phyloP scores from a whole-genome alignment of 2,329 filamentous ascomycete species.

The Aspergillus flavus region DNA sequence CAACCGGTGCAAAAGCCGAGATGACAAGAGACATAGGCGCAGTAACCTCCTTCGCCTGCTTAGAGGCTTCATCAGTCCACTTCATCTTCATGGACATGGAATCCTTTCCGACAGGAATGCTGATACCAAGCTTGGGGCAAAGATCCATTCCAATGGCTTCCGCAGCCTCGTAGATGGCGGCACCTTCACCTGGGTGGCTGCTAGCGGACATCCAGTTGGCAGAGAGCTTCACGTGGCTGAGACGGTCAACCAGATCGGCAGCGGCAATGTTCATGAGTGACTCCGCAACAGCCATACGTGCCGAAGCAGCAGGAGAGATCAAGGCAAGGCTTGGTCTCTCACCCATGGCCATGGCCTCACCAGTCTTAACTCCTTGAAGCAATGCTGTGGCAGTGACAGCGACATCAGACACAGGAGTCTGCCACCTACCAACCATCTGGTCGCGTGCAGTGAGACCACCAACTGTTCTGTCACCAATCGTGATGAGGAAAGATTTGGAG shows the following conservation, averaged over 20 bases:
- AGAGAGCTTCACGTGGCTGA: slow-evolving; percentile 81
- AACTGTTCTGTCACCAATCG: slow-evolving; percentile 90
- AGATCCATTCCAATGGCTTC: slow-evolving; percentile 90
- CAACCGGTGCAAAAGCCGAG: slow-evolving; percentile 84
- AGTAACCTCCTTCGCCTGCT: slow-evolving; percentile 79
- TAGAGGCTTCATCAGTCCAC: slow-evolving; percentile 73
- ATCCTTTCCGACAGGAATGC: slow-evolving; percentile 96
- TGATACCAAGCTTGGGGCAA: slow-evolving; percentile 85
- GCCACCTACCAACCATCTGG: slow-evolving; percentile 97
- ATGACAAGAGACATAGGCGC: slow-evolving; percentile 90
- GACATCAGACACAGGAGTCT: slow-evolving; percentile 89
- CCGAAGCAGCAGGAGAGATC: slow-evolving; percentile 86
- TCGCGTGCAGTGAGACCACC: slow-evolving; percentile 86
- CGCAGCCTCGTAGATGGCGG: slow-evolving; percentile 89
- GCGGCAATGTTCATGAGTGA: slow-evolving; percentile 91
- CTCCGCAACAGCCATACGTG: slow-evolving; percentile 94
- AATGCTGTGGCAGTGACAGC: slow-evolving; percentile 88
- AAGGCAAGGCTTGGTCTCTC: slow-evolving; percentile 88
- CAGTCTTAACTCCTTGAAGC: slow-evolving; percentile 70
- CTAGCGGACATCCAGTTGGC: slow-evolving; percentile 99
- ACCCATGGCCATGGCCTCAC: slow-evolving; percentile 98
- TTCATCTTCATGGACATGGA: slow-evolving; percentile 99
- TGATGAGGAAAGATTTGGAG: slow-evolving; percentile 97
- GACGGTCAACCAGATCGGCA: slow-evolving; percentile 69
- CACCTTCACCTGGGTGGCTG: slow-evolving; percentile 87